Evolutionary conservation across 257 asterid genomes (phyloP), one percentile per base, ranked within the genome.

Genomic region (Nicotiana paniculata): DNA sequence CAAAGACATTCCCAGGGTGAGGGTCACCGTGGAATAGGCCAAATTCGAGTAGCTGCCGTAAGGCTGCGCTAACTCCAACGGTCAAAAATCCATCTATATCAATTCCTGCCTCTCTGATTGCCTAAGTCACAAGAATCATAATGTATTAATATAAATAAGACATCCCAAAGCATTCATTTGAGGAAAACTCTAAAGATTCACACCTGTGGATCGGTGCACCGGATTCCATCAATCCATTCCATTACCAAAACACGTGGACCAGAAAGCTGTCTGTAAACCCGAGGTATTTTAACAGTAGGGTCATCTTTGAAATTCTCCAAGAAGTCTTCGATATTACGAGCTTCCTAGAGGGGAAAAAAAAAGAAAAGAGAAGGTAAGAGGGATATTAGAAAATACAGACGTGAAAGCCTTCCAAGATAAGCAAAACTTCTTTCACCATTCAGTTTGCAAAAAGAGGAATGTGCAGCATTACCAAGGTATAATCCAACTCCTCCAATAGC

Each of bases 201-300:
- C 85, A 96, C 99, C 99, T 94, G 97, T 84, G 99, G 98, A 67
- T 96, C 94, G 11, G 98, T 96, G 97, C 99, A 94, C 68, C 99
- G 90, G 82, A 96, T 91, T 81, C 99, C 99, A 93, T 96, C 99
- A 83, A 96, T 96, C 99, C 99, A 96, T 89, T 96, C 99, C 99
- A 96, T 96, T 83, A 96, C 99, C 81, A 96, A 85, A 84, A 96
- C 99, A 33, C 93, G 97, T 82, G 97, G 66, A 88, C 99, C 99
- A 85, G 87, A 94, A 51, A 96, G 97, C 86, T 93, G 88, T 88
- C 86, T 91, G 87, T 94, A 96, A 84, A 90, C 99, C 57, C 83
- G 86, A 57, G 99, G 99, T 86, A 96, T 96, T 91, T 96, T 96
- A 84, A 96, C 99, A 24, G 99, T 96, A 43, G 94, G 97, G 81